Percentiles rank a stretch among this genome's conserved stretches.
Evolutionary conservation across 805 yeast species (phyloP).

Genomic region (Candida vartiovaarae): DNA sequence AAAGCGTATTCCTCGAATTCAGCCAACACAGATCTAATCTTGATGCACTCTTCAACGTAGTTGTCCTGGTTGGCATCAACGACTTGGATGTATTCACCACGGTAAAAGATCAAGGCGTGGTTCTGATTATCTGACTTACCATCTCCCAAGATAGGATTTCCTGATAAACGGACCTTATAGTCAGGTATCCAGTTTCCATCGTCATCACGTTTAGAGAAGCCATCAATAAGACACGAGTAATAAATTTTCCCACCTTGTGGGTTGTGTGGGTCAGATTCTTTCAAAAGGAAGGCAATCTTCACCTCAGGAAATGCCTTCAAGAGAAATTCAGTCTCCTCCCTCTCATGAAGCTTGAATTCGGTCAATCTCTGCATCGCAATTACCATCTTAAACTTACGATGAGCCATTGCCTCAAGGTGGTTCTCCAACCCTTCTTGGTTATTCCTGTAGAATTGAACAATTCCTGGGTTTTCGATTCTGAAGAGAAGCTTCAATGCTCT

Average conservation of each 20-base stretch:
- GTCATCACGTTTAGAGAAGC: constrained; percentile 44
- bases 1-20: constrained; percentile 81
- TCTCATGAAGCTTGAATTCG: constrained; percentile 57
- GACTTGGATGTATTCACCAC: constrained; percentile 93
- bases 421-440: constrained; percentile 51
- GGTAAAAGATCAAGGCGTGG: constrained; percentile 73
- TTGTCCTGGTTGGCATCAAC: constrained; percentile 97
- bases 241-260: constrained; percentile 24
- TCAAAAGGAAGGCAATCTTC: constrained; percentile 47
- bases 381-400: constrained; percentile 70
- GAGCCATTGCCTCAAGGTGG: constrained; percentile 66
- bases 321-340: constrained; percentile 58
- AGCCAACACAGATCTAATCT: constrained; percentile 78
- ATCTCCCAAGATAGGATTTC: constrained; percentile 93
- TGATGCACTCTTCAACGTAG: constrained; percentile 88
- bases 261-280: constrained; percentile 26
- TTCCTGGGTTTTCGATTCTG: constrained; percentile 56
- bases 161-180: constrained; percentile 70
- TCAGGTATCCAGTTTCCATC: constrained; percentile 54
- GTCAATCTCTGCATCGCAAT: constrained; percentile 85
- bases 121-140: constrained; percentile 97
- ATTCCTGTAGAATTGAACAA: constrained; percentile 36
- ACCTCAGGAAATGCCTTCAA: constrained; percentile 68
- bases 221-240: constrained; percentile 68
- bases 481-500: constrained; percentile 66